Evolutionary conservation across 1,284 basidiomycete species (phyloP), one percentile per base, ranked within the genome.

Genomic region (Puccinia hordei): DNA sequence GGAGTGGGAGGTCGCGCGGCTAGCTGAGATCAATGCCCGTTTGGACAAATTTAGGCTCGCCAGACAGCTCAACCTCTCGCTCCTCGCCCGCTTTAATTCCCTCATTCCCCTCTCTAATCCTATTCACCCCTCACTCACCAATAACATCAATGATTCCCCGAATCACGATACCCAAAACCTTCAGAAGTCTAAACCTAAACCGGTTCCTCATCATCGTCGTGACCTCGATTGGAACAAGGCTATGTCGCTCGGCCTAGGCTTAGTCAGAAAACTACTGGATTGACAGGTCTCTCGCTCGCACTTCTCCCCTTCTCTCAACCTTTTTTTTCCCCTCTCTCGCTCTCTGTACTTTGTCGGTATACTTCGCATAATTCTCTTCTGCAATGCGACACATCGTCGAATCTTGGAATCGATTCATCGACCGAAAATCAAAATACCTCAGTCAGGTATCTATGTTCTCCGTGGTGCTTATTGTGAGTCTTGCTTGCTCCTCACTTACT

Each of bases 201-300:
- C 53, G 27, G 22, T 57, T 19, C 27, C 53, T 57, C 53, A 57
- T 44, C 41, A 57, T 57, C 27, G 53, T 27, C 24, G 63, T 19
- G 68, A 71, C 51, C 46, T 8, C 9, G 24, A 10, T 71, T 46
- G 68, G 46, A 27, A 24, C 13, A 49, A 30, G 8, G 49, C n/a
- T n/a, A 49, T 71, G 46, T n/a, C 35, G 44, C 13, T 71, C 33
- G 38, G 68, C 3, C 46, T 71, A 51, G 33, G 33, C n/a, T 71
- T 71, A 22, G 41, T 71, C n/a, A 12, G 46, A 17, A 71, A 71
- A 51, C 46, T 71, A 2, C n/a, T 71, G 12, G 63, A 66, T 12
- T 61, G 10, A 61, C 12, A n/a, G n/a, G n/a, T n/a, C n/a, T n/a
- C n/a, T n/a, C n/a, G n/a, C n/a, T n/a, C n/a, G n/a, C n/a, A n/a